Conservation (phyloP, 176 grass and related monocot species). For the Oryza glumipatula region DNA sequence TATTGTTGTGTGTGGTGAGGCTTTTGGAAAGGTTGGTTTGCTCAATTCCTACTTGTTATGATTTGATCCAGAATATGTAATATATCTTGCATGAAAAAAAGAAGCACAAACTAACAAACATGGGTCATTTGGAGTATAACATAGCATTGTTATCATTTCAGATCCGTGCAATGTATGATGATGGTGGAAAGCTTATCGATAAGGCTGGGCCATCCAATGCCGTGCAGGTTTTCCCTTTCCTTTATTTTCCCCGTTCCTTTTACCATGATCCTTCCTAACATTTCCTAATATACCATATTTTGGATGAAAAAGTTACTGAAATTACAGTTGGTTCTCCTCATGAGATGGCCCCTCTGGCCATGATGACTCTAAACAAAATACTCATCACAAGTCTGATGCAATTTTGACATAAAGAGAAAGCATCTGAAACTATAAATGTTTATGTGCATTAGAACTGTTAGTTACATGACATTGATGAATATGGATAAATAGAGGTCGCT, state of each 20-base stretch:
- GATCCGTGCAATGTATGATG: slow-evolving; percentile 98
- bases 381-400: not conserved
- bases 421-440: not conserved
- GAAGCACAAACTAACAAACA: slow-evolving; percentile 22
- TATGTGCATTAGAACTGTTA: not conserved
- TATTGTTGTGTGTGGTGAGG: slow-evolving; percentile 91
- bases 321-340: slow-evolving; percentile 3
- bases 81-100: slow-evolving; percentile 17
- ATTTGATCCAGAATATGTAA: slow-evolving; percentile 32
- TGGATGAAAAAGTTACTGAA: not conserved
- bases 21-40: slow-evolving; percentile 88
- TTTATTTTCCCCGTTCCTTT: slow-evolving; percentile 5
- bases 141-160: slow-evolving; percentile 40
- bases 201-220: slow-evolving; percentile 87
- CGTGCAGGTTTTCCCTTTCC: slow-evolving; percentile 65
- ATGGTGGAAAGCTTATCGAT: slow-evolving; percentile 73
- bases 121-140: slow-evolving; percentile 41
- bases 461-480: not conserved
- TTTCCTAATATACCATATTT: slow-evolving; percentile 23
- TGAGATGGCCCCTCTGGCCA: not conserved
- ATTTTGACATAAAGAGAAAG: not conserved
- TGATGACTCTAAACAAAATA: not conserved
- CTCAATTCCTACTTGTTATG: slow-evolving; percentile 24
- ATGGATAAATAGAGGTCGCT: not conserved
- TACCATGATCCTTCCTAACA: not conserved